Conservation (phyloP, 768 basidiomycete species). For the Kondoa malvinella region DNA sequence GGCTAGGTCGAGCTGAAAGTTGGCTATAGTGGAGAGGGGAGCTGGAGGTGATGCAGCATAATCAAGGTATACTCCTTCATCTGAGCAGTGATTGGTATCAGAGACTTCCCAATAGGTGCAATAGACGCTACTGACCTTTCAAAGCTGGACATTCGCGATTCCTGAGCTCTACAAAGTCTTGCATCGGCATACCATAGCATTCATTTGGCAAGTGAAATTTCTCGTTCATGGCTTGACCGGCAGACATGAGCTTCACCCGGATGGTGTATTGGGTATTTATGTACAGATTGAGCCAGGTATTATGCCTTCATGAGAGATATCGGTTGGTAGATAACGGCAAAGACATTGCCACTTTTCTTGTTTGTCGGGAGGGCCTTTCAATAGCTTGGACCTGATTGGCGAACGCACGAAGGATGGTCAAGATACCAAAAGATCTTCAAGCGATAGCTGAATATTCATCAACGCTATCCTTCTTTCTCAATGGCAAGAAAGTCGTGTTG, state of each 20-base stretch:
- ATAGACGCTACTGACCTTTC: too few relatives aligned
- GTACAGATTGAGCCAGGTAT: too few relatives aligned
- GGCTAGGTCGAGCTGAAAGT: slow-evolving; percentile 6
- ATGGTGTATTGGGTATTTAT: too few relatives aligned
- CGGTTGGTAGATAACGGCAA: too few relatives aligned
- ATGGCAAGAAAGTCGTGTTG: slow-evolving; percentile 20
- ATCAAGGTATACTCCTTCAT: slow-evolving; percentile 21
- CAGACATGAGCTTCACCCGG: too few relatives aligned
- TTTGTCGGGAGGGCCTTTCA: too few relatives aligned
- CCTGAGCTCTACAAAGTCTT: not conserved
- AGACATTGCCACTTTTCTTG: too few relatives aligned
- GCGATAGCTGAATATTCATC: not conserved
- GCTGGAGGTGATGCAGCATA: slow-evolving; percentile 23
- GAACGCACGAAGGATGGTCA: not conserved
- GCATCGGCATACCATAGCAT: not conserved
- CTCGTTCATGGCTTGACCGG: too few relatives aligned
- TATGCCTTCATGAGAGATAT: too few relatives aligned
- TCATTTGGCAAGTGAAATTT: not conserved
- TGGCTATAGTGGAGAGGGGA: slow-evolving; percentile 11
- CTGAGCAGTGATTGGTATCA: too few relatives aligned
- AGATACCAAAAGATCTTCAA: not conserved
- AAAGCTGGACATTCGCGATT: not conserved
- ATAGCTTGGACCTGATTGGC: too few relatives aligned
- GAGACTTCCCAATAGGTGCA: too few relatives aligned
- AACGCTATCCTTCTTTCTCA: slow-evolving; percentile 21